Percentiles rank a stretch among this genome's conserved stretches.
Conservation (phyloP, 352 stramenopile species). For the Pythium folliculosum region DNA sequence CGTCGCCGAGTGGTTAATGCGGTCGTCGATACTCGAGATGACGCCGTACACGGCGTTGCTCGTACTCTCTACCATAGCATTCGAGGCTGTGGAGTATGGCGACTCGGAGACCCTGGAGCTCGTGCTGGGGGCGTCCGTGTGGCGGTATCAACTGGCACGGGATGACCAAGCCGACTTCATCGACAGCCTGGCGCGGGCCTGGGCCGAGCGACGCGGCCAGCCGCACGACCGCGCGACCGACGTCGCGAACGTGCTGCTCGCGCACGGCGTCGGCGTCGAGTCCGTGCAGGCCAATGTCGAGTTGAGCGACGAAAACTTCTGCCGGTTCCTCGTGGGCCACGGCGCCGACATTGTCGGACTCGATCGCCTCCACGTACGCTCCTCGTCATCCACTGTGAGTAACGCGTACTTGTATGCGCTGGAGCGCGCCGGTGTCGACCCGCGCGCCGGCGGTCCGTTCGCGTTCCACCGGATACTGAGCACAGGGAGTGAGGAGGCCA, state of each 20-base stretch:
- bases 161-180: neutral
- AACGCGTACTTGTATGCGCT: neutral
- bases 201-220: neutral
- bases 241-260: neutral
- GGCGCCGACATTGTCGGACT: neutral
- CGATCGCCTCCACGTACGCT: neutral
- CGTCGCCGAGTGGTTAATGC: neutral
- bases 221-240: neutral
- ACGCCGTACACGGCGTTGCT: neutral
- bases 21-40: neutral
- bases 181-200: neutral
- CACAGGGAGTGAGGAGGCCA: neutral
- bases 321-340: neutral
- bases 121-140: neutral
- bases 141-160: neutral
- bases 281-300: neutral
- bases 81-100: neutral
- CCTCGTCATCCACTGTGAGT: neutral
- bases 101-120: neutral
- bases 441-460: neutral
- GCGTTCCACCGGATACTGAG: neutral
- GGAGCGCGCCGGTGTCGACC: neutral
- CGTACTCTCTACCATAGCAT: neutral
- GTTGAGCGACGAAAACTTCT: neutral
- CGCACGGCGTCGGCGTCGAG: neutral